Base-by-base conservation (phyloP, 345 rosid species). In the Kernera saxatilis region DNA sequence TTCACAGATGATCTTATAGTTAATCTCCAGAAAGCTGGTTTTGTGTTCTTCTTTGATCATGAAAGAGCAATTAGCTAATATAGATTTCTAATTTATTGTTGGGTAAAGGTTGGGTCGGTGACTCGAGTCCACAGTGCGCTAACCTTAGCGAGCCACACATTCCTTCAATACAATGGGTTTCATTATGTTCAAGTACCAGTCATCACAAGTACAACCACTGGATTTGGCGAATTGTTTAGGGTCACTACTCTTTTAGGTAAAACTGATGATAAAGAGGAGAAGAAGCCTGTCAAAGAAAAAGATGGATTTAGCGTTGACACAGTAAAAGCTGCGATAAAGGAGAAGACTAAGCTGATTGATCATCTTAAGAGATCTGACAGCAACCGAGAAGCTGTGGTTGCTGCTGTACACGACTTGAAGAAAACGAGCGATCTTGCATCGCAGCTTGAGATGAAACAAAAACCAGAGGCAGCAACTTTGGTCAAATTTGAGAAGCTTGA, bases 81-180 rank as follows among this genome's bases (percentile, higher is more conserved):
- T 30, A 21, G 6, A 19, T 32, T 36, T 49, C 5, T 54, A 26
- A 55, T 58, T 53, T 8, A n/a, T 55, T 66, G 79, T 74, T 87
- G 90, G 90, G 84, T 87, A 77, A 70, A 93, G 98, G 90, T 91
- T 78, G 93, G 91, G 18, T 83, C 96, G 19, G 86, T 91, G 57
- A 83, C 79, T 74, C 83, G 93, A 51, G 80, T 91, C 40, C 84
- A 92, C 22, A 88, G 83, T 61, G 82, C 91, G 52, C 59, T 91
- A 67, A 77, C 73, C 33, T 82, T 85, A 57, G 99, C 86, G 43
- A 82, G 87, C 37, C 88, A 89, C 67, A 76, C 84, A 6, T 93
- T 89, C 84, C 80, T 91, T 83, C 92, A 88, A 22, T 35, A 78
- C 70, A 66, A 82, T 41, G 93, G 90, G 35, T 94, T 91, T 78